phyloP scores from a whole-genome alignment of 164 flowering plant species.

The Houttuynia cordata region DNA sequence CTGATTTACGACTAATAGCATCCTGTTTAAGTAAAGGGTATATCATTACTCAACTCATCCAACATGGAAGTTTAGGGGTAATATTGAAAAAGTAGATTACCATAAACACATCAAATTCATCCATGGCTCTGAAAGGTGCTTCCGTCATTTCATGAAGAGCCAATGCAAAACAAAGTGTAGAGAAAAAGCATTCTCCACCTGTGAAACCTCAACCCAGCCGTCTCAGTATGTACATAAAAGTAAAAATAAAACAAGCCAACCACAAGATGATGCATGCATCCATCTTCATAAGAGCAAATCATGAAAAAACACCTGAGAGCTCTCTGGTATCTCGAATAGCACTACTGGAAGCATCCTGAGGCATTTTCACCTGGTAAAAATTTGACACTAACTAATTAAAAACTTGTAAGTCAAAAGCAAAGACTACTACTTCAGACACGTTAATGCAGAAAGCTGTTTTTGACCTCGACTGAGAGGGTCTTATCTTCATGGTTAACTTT shows the following conservation, averaged over 20 bases:
- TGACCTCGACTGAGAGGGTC: constrained; percentile 75
- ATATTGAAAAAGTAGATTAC: constrained; percentile 19
- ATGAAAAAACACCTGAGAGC: constrained; percentile 44
- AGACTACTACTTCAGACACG: no score
- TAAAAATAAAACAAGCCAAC: neutral
- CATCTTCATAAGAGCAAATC: neutral
- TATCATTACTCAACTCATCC: neutral
- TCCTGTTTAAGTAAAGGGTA: constrained; percentile 28
- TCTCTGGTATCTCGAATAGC: constrained; percentile 84
- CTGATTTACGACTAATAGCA: constrained; percentile 95
- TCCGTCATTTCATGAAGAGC: constrained; percentile 94
- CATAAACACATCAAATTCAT: constrained; percentile 99
- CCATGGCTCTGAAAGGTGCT: constrained; percentile 96
- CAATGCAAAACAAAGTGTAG: constrained; percentile 86
- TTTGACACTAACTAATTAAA: no score
- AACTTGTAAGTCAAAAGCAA: neutral
- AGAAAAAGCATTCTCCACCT: constrained; percentile 97
- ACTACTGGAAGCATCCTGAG: constrained; percentile 77
- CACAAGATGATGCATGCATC: neutral
- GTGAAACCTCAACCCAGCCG: neutral
- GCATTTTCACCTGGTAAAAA: constrained; percentile 68
- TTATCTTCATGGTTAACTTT: constrained; percentile 60
- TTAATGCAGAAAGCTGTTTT: neutral
- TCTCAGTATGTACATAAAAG: neutral
- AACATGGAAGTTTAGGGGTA: neutral